Conservation (phyloP, 2,329 filamentous ascomycete genomes). For the Meredithiella fracta region DNA sequence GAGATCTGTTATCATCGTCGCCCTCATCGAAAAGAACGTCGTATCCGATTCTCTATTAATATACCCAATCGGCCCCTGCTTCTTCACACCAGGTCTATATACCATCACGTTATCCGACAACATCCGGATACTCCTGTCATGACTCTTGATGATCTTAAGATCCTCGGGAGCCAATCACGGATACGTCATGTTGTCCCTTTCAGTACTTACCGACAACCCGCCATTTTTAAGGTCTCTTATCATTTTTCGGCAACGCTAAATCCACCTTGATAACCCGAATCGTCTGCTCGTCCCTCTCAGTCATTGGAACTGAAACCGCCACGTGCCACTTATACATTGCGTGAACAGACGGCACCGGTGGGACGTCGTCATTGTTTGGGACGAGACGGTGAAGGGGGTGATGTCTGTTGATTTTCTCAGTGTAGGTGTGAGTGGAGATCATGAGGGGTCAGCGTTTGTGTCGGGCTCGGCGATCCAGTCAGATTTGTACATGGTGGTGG, state of each 20-base stretch:
- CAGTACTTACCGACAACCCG: not conserved
- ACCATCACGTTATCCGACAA: slow-evolving; percentile 1
- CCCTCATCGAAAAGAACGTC: not conserved
- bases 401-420: not conserved
- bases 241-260: not conserved
- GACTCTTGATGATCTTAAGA: slow-evolving; percentile 6
- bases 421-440: not conserved
- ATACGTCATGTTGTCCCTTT: slow-evolving; percentile 2
- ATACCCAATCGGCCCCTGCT: not conserved
- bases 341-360: not conserved
- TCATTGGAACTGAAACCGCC: not conserved
- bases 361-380: not conserved
- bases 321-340: not conserved
- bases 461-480: slow-evolving; percentile 11
- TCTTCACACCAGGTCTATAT: not conserved
- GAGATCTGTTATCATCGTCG: not conserved
- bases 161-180: slow-evolving; percentile 9
- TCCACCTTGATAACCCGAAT: slow-evolving; percentile 4
- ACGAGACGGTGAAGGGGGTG: not conserved
- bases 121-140: not conserved
- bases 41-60: not conserved
- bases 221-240: not conserved
- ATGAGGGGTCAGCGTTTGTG: not conserved
- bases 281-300: not conserved
- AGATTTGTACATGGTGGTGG: not conserved